Conservation (phyloP, 2,329 filamentous ascomycete genomes). For the Diplocarpon mali region DNA sequence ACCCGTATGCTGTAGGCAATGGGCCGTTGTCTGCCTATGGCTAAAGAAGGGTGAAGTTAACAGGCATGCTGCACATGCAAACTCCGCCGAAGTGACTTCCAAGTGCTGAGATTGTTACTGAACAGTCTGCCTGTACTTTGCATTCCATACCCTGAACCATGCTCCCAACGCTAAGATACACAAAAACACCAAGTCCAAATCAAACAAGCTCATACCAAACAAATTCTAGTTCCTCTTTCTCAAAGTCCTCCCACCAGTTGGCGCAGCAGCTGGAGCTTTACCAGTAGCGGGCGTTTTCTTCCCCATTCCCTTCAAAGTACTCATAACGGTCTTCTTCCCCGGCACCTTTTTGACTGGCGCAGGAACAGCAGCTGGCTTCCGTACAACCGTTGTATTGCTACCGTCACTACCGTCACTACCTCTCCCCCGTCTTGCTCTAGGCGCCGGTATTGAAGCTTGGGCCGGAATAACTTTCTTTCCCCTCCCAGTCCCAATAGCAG, state of each 20-base stretch:
- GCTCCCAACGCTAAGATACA: too few relatives aligned
- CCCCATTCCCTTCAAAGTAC: constrained; percentile 41
- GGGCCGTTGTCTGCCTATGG: too few relatives aligned
- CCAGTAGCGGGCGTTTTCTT: constrained; percentile 41
- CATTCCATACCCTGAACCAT: too few relatives aligned
- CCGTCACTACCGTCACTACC: constrained; percentile 52
- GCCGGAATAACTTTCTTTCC: constrained; percentile 16
- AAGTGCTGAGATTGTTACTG: too few relatives aligned
- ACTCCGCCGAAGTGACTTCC: too few relatives aligned
- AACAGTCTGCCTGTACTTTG: too few relatives aligned
- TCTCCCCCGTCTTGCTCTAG: constrained; percentile 39
- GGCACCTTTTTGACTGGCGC: constrained; percentile 29
- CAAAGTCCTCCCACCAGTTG: constrained; percentile 21
- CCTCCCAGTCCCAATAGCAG: constrained; percentile 18
- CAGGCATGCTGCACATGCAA: too few relatives aligned
- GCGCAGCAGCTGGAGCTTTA: constrained; percentile 15
- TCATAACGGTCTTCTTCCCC: constrained; percentile 42
- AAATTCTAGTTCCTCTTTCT: constrained; percentile 24
- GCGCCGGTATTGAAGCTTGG: constrained; percentile 26
- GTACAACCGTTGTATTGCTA: constrained; percentile 51
- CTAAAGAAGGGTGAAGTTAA: too few relatives aligned
- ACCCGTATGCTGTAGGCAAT: too few relatives aligned
- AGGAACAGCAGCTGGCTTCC: constrained; percentile 36
- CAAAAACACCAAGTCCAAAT: too few relatives aligned
- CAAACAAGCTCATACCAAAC: too few relatives aligned